Percentiles rank a stretch among this genome's conserved stretches.
Evolutionary conservation across 257 asterid species (phyloP).

Genomic region (Solanum peruvianum): DNA sequence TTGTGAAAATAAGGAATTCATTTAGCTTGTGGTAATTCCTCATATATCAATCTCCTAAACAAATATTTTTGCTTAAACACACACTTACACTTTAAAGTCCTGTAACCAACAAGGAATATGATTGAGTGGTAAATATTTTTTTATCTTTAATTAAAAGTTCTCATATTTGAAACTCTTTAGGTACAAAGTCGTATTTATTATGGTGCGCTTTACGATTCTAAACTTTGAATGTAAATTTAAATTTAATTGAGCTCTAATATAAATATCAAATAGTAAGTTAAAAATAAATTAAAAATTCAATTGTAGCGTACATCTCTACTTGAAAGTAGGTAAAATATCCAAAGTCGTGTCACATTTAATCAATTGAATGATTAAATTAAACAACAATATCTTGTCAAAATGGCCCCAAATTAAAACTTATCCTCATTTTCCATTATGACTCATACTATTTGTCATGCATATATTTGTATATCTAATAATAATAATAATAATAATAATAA

Average conservation of each 20-base stretch:
- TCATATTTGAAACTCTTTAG: no score
- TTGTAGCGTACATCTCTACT: background rate
- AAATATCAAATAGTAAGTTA: no score
- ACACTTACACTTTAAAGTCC: background rate
- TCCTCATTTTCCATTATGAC: background rate
- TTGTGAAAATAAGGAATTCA: background rate
- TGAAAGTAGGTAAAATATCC: background rate
- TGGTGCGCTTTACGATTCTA: no score
- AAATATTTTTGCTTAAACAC: no score
- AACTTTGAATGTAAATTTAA: no score
- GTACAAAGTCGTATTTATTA: no score
- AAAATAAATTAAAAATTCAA: no score
- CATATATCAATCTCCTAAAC: no score
- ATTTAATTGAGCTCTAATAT: no score
- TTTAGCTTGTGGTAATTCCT: background rate
- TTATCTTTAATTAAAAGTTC: no score
- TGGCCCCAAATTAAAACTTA: background rate
- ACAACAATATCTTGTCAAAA: background rate
- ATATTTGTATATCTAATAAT: background rate
- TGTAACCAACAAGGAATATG: no score
- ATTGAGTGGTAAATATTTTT: no score
- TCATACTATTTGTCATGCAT: background rate
- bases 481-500: background rate
- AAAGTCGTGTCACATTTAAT: background rate
- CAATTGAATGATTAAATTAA: background rate